Conservation (phyloP, 495 filamentous ascomycete species). For the Collariella sp. region DNA sequence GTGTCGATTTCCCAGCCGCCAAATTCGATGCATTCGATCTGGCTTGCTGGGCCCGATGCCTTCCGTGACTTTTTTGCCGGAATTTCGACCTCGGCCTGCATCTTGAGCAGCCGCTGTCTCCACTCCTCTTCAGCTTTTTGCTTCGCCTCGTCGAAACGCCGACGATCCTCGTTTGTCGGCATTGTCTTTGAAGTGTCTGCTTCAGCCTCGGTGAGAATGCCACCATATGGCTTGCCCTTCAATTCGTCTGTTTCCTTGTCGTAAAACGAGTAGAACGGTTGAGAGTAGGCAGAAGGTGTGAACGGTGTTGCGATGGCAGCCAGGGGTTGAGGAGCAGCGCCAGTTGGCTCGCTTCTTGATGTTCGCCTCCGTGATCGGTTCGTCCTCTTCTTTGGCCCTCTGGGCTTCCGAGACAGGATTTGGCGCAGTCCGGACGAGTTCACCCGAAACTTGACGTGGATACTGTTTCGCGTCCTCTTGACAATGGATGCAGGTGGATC, state of each 20-base stretch:
- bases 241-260: constrained; percentile 82
- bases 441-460: constrained; percentile 46
- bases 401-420: constrained; percentile 46
- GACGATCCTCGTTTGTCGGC: constrained; percentile 67
- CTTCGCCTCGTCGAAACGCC: constrained; percentile 77
- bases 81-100: constrained; percentile 38
- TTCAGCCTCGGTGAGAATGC: constrained; percentile 80
- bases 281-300: constrained; percentile 48
- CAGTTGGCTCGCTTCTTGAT: constrained; percentile 12
- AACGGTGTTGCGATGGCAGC: constrained; percentile 34
- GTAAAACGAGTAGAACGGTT: constrained; percentile 73
- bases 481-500: constrained; percentile 22
- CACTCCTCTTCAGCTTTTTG: constrained; percentile 86
- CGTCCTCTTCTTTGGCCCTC: constrained; percentile 42
- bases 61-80: constrained; percentile 50
- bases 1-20: constrained; percentile 96
- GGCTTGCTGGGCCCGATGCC: constrained; percentile 75
- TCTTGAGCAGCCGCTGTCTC: constrained; percentile 49
- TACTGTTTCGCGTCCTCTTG: constrained; percentile 32
- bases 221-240: constrained; percentile 92
- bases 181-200: constrained; percentile 85
- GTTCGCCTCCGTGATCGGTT: constrained; percentile 10
- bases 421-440: constrained; percentile 49
- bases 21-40: constrained; percentile 98
- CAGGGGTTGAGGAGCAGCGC: constrained; percentile 5